Evolutionary conservation across 257 asterid species (phyloP).

Genomic region (Nicotiana benthamiana): DNA sequence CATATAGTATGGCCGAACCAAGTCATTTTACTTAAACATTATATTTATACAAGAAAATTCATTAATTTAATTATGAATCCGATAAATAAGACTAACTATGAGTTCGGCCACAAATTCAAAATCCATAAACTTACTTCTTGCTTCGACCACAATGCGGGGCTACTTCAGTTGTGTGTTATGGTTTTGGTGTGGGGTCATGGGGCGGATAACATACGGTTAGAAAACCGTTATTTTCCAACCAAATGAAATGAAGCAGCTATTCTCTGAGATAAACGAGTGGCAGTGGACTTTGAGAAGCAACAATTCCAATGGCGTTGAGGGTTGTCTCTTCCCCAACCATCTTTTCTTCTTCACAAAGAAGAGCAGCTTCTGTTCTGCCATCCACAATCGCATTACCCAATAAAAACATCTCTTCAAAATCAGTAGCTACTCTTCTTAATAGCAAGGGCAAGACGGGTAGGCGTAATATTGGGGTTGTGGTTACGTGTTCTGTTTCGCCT

Average conservation of each 20-base stretch:
- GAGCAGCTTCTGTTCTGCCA: not conserved
- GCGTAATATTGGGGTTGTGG: not conserved
- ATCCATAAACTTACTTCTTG: too few relatives aligned
- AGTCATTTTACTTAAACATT: too few relatives aligned
- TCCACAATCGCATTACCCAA: slow-evolving; percentile 4
- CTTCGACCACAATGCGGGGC: not conserved
- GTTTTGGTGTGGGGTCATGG: not conserved
- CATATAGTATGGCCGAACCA: too few relatives aligned
- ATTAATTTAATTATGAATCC: too few relatives aligned
- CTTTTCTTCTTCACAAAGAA: slow-evolving; percentile 12
- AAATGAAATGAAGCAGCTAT: slow-evolving; percentile 5
- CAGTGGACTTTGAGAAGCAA: not conserved
- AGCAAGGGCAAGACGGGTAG: not conserved
- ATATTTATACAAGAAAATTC: too few relatives aligned
- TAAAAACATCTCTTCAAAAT: not conserved
- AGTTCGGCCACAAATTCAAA: too few relatives aligned
- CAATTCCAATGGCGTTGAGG: slow-evolving; percentile 25
- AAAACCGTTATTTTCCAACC: slow-evolving; percentile 16
- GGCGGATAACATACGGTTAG: slow-evolving; percentile 10
- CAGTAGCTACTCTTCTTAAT: not conserved
- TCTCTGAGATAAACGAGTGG: not conserved
- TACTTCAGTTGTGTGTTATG: not conserved
- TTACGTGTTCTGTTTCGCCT: slow-evolving; percentile 36
- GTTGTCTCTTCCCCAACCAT: slow-evolving; percentile 8
- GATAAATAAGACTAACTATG: too few relatives aligned